A percentile compares a stretch with the other conserved stretches of the same genome.
These are phyloP conservation scores for Violaceomyces palustris DNA, from an alignment of 1,284 basidiomycete genomes.

Conservation along the genomic window DNA sequence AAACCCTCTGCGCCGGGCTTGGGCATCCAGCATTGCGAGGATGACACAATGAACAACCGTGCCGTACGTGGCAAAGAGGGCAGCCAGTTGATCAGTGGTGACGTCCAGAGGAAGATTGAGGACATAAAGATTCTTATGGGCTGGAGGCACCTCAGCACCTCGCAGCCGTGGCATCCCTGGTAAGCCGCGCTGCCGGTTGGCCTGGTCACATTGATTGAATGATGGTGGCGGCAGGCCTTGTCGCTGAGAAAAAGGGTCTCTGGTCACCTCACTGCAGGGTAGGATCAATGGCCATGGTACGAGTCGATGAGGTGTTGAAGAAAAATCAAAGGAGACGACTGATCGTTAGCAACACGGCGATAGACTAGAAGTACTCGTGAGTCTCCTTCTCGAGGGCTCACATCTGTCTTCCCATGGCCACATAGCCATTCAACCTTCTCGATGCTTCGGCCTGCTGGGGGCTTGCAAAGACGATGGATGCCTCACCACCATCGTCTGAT, in stretches of 20 bases:
- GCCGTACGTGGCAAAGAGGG: slow-evolving; percentile 38
- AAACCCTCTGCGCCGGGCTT: slow-evolving; percentile 49
- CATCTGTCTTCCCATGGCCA: slow-evolving; percentile 6
- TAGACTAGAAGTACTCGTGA: not conserved
- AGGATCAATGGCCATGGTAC: not conserved
- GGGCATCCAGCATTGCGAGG: slow-evolving; percentile 48
- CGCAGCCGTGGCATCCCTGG: not conserved
- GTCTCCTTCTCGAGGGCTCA: not conserved
- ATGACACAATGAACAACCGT: slow-evolving; percentile 49
- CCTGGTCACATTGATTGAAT: no score
- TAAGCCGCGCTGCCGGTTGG: slow-evolving; percentile 1
- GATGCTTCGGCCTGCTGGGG: slow-evolving; percentile 6
- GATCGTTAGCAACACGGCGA: not conserved
- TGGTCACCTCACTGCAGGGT: not conserved
- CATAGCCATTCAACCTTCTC: slow-evolving; percentile 7
- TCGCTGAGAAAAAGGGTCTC: not conserved
- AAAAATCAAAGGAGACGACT: not conserved
- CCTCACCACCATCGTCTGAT: not conserved
- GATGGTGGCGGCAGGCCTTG: not conserved
- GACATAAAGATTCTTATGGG: slow-evolving; percentile 39
- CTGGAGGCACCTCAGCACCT: not conserved
- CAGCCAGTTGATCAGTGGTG: slow-evolving; percentile 37
- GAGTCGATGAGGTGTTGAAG: not conserved
- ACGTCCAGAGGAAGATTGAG: slow-evolving; percentile 50
- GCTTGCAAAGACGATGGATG: slow-evolving; percentile 5